phyloP scores from a whole-genome alignment of 2,329 filamentous ascomycete genomes.

The Xylaria hypoxylon region DNA sequence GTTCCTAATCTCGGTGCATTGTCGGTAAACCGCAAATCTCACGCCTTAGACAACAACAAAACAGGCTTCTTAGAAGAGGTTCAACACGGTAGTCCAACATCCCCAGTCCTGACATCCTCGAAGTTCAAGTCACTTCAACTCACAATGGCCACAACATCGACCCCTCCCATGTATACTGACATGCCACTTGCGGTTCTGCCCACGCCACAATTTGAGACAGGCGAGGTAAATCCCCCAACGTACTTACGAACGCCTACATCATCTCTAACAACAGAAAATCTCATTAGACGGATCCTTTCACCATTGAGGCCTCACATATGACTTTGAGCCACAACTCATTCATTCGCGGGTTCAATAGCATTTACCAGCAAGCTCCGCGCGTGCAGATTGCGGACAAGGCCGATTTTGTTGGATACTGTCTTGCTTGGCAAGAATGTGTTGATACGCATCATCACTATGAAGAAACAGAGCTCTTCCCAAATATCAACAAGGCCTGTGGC shows the following conservation, averaged over 20 bases:
- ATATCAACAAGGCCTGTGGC: conserved; percentile 40
- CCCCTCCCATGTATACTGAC: conserved; percentile 37
- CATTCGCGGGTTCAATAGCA: conserved; percentile 45
- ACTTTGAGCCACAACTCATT: conserved; percentile 44
- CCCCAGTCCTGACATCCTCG: too few relatives aligned
- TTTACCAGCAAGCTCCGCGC: conserved; percentile 42
- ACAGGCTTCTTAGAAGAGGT: too few relatives aligned
- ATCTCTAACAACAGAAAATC: conserved; percentile 44
- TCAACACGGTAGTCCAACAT: too few relatives aligned
- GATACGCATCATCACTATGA: conserved; percentile 42
- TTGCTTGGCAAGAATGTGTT: conserved; percentile 41
- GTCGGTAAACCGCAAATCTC: too few relatives aligned
- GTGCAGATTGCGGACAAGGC: conserved; percentile 34
- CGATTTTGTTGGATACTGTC: conserved; percentile 42
- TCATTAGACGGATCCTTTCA: conserved; percentile 39
- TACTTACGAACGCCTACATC: neutral
- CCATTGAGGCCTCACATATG: conserved; percentile 44
- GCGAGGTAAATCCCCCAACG: conserved; percentile 52
- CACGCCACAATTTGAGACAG: conserved; percentile 49
- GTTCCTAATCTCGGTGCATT: neutral
- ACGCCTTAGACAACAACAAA: neutral
- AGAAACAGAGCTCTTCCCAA: conserved; percentile 41
- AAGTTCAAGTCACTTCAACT: too few relatives aligned
- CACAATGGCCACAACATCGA: conserved; percentile 1
- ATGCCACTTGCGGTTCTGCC: conserved; percentile 36